phyloP scores from a whole-genome alignment of 2,329 filamentous ascomycete species.

The Penicillium hordei region DNA sequence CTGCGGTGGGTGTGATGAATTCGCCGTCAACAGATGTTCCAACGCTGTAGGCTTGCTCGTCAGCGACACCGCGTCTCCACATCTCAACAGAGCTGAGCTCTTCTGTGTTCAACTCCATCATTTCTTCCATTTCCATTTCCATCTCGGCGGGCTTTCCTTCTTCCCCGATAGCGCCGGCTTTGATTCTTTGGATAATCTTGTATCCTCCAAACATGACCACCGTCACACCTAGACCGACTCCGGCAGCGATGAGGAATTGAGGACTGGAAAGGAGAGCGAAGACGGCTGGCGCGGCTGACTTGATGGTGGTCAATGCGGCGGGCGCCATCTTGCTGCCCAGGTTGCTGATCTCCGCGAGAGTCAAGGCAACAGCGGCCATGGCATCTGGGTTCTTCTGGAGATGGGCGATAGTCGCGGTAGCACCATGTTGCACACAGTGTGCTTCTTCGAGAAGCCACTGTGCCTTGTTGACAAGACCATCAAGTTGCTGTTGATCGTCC shows the following conservation, averaged over 20 bases:
- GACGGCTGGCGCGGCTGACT: conserved; percentile 78
- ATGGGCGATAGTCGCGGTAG: conserved; percentile 76
- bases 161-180: conserved; percentile 36
- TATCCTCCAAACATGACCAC: conserved; percentile 94
- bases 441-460: conserved; percentile 80
- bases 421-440: conserved; percentile 83
- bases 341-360: conserved; percentile 85
- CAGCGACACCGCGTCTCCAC: conserved; percentile 65
- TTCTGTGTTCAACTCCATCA: conserved; percentile 55
- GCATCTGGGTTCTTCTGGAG: conserved; percentile 82
- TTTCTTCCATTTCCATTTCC: conserved; percentile 50
- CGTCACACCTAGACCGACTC: conserved; percentile 87
- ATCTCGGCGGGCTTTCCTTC: conserved; percentile 19
- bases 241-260: conserved; percentile 90
- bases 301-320: conserved; percentile 70
- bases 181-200: conserved; percentile 91
- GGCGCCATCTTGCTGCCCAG: conserved; percentile 82
- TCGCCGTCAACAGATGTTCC: conserved; percentile 66
- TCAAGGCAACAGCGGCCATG: conserved; percentile 88
- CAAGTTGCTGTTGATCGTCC: conserved; percentile 58
- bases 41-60: conserved; percentile 53
- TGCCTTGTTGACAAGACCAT: conserved; percentile 69
- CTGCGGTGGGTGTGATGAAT: conserved; percentile 62
- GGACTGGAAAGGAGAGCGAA: conserved; percentile 84
- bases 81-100: conserved; percentile 58